A percentile compares a stretch with the other conserved stretches of the same genome.
These are phyloP conservation scores for Mucor velutinosus DNA, from an alignment of 371 early-diverging fungal genomes.

Conservation along the genomic window DNA sequence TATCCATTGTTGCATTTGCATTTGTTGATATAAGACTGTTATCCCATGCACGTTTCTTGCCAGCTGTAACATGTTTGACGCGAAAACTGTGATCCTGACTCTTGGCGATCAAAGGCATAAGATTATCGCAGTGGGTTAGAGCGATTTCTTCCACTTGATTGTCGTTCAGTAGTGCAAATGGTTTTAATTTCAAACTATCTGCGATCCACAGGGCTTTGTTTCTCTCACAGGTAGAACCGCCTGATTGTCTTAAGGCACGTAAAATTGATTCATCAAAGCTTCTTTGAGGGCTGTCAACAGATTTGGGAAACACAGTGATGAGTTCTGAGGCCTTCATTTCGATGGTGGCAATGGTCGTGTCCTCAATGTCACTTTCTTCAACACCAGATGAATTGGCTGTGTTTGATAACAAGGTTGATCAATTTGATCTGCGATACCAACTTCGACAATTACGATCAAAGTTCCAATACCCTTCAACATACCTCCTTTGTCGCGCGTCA, in stretches of 20 bases:
- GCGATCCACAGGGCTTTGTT: constrained; percentile 14
- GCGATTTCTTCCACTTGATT: constrained; percentile 20
- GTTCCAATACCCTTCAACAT: too few species aligned
- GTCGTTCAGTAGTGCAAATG: constrained; percentile 18
- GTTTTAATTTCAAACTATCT: constrained; percentile 20
- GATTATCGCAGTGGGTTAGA: constrained; percentile 10
- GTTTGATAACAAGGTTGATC: too few species aligned
- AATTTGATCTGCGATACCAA: too few species aligned
- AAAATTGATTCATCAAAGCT: constrained; percentile 23
- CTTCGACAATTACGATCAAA: too few species aligned
- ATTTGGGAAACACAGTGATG: constrained; percentile 17
- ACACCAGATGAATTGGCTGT: too few species aligned
- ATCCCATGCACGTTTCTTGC: constrained; percentile 15
- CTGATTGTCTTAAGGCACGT: constrained; percentile 20
- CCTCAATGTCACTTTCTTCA: constrained; percentile 19
- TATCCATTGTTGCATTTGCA: constrained; percentile 18
- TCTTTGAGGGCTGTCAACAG: constrained; percentile 17
- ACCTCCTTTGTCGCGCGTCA: too few species aligned
- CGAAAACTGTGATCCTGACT: constrained; percentile 14
- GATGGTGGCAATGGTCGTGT: constrained; percentile 18
- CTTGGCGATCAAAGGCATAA: constrained; percentile 14
- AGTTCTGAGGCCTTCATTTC: constrained; percentile 17
- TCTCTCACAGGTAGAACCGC: constrained; percentile 10
- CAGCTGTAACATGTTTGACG: constrained; percentile 18
- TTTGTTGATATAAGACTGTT: constrained; percentile 14